A percentile compares a stretch with the other conserved stretches of the same genome.
Evolutionary conservation across 352 stramenopile species (phyloP).

Genomic region (Stramenopiles sp.): DNA sequence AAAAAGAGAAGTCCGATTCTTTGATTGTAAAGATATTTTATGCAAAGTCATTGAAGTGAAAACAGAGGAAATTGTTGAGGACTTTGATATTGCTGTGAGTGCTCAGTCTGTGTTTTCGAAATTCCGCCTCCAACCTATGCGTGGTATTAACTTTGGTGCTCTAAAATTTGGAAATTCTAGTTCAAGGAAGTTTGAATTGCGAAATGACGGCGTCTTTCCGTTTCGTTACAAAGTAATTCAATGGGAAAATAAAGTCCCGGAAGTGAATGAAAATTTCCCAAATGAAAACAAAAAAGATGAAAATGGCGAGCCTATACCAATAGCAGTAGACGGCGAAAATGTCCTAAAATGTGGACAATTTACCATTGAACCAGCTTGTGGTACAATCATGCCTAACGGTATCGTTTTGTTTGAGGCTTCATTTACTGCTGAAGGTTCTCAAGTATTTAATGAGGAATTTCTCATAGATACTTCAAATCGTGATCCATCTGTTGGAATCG

Average conservation of each 20-base stretch:
- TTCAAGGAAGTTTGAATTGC: conserved; percentile 40
- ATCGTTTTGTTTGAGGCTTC: conserved; percentile 28
- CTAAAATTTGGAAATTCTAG: conserved; percentile 40
- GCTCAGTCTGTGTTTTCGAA: conserved; percentile 35
- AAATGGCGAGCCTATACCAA: too few species aligned
- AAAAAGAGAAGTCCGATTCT: conserved; percentile 30
- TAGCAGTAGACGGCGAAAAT: too few species aligned
- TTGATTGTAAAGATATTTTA: conserved; percentile 55
- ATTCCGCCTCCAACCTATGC: conserved; percentile 35
- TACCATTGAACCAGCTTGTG: too few species aligned
- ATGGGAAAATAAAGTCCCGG: too few species aligned
- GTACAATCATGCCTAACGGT: too few species aligned
- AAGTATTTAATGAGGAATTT: conserved; percentile 29
- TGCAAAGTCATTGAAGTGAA: conserved; percentile 55
- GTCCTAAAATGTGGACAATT: too few species aligned
- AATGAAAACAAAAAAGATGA: too few species aligned
- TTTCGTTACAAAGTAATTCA: conserved; percentile 34
- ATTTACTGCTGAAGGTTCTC: conserved; percentile 34
- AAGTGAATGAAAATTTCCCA: too few species aligned
- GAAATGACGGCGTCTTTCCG: conserved; percentile 57
- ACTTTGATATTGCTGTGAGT: conserved; percentile 38
- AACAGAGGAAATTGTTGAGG: conserved; percentile 40
- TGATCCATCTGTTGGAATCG: conserved; percentile 23
- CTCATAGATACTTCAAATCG: conserved; percentile 30
- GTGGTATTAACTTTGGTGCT: conserved; percentile 56